Percentiles rank a stretch among this genome's conserved stretches.
These are phyloP conservation scores for Globisporangium cederbergense DNA, from an alignment of 352 stramenopile genomes.

Conservation along the genomic window DNA sequence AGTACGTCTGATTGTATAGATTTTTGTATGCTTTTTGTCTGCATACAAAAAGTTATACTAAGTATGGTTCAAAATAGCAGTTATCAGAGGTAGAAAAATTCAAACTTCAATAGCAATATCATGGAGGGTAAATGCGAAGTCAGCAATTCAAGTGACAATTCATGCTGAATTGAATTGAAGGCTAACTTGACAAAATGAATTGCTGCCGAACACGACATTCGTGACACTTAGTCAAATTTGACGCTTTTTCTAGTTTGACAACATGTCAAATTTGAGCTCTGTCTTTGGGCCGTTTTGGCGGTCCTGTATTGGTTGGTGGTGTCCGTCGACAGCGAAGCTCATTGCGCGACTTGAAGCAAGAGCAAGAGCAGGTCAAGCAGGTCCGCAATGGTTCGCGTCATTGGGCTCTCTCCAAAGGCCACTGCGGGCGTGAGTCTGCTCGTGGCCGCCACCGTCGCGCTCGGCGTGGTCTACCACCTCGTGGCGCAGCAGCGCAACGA, in stretches of 20 bases:
- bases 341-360: conserved; percentile 6
- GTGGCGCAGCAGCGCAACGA: conserved; percentile 7
- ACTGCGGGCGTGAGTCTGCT: conserved; percentile 41
- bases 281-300: conserved; percentile 1
- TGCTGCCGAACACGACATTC: not conserved
- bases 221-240: too few relatives aligned
- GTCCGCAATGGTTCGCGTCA: conserved; percentile 22
- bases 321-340: not conserved
- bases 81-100: too few relatives aligned
- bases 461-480: conserved; percentile 47
- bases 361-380: not conserved
- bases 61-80: too few relatives aligned
- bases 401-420: conserved; percentile 25
- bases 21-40: too few relatives aligned
- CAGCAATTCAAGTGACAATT: not conserved
- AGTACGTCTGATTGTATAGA: too few relatives aligned
- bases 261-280: too few relatives aligned
- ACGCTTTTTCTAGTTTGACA: not conserved
- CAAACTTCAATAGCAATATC: too few relatives aligned
- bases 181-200: not conserved
- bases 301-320: not conserved
- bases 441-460: conserved; percentile 37
- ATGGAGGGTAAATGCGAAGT: too few relatives aligned
- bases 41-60: too few relatives aligned
- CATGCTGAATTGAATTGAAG: not conserved